A percentile compares a stretch with the other conserved stretches of the same genome.
phyloP scores from a whole-genome alignment of 306 rosid species.

The Cyamopsis tetragonoloba region DNA sequence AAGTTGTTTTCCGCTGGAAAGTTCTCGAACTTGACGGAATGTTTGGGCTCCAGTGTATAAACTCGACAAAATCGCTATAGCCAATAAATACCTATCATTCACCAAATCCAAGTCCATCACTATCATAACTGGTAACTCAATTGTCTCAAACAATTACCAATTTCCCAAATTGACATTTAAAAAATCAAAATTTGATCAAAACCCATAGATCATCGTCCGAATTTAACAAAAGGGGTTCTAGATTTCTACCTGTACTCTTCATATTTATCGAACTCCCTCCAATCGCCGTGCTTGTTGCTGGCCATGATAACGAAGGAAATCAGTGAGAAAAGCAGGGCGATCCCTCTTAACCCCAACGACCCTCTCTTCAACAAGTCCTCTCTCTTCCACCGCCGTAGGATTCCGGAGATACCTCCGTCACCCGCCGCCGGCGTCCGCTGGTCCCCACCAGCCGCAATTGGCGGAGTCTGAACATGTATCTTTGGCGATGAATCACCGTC shows the following conservation, averaged over 20 bases:
- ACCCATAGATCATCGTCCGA: slow-evolving; percentile 3
- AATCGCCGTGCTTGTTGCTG: slow-evolving; percentile 60
- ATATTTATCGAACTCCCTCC: slow-evolving; percentile 51
- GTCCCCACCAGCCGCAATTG: slow-evolving; percentile 14
- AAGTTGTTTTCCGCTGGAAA: slow-evolving; percentile 40
- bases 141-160: too few relatives aligned
- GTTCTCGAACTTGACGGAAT: slow-evolving; percentile 44
- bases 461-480: slow-evolving; percentile 31
- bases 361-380: slow-evolving; percentile 58
- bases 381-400: slow-evolving; percentile 61
- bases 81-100: slow-evolving; percentile 58
- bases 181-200: slow-evolving; percentile 4
- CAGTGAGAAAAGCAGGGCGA: slow-evolving; percentile 53
- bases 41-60: slow-evolving; percentile 50
- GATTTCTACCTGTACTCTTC: slow-evolving; percentile 56
- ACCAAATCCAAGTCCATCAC: not conserved
- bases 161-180: not conserved
- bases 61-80: slow-evolving; percentile 53
- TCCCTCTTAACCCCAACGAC: slow-evolving; percentile 48
- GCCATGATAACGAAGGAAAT: slow-evolving; percentile 57
- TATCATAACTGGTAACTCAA: too few relatives aligned
- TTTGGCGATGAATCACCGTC: slow-evolving; percentile 21
- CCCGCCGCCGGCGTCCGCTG: not conserved
- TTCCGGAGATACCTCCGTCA: slow-evolving; percentile 25
- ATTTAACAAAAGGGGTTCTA: not conserved